A percentile compares a stretch with the other conserved stretches of the same genome.
Evolutionary conservation across 805 yeast genomes (phyloP).

Genomic region (Kockiozyma suomiensis): DNA sequence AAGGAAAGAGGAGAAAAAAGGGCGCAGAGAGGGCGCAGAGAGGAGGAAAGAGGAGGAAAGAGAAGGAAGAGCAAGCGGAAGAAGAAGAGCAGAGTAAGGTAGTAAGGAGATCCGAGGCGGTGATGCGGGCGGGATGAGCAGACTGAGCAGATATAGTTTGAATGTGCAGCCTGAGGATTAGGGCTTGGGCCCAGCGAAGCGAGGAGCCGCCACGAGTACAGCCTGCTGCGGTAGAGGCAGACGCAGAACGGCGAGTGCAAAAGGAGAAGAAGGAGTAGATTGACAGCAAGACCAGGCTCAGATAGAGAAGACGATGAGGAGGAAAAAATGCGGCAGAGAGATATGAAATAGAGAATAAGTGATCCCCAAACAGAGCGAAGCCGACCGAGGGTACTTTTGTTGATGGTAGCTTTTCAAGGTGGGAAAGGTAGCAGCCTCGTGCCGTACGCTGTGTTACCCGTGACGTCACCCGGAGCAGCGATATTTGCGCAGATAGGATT

Average conservation of each 20-base stretch:
- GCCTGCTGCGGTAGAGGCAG: too few species aligned
- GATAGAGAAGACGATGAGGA: background rate
- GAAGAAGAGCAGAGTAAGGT: background rate
- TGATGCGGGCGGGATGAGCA: constrained; percentile 9
- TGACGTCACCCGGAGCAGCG: background rate
- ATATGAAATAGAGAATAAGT: too few species aligned
- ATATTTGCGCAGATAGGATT: too few species aligned
- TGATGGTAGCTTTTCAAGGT: background rate
- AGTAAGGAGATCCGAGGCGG: background rate
- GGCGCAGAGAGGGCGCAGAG: background rate
- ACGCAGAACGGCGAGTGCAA: background rate
- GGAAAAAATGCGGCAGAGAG: background rate
- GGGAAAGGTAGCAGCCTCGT: background rate
- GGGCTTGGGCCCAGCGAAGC: background rate
- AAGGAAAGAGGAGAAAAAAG: background rate
- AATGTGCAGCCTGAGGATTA: constrained; percentile 7
- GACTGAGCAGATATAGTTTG: constrained; percentile 17
- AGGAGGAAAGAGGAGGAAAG: background rate
- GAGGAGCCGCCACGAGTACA: constrained; percentile 2
- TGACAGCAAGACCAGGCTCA: background rate
- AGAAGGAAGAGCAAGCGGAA: background rate
- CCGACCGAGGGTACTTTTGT: background rate
- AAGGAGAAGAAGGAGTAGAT: background rate
- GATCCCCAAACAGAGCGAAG: too few species aligned
- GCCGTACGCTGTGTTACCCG: background rate